Percentiles rank a stretch among this genome's conserved stretches.
Conservation (phyloP, 352 stramenopile genomes). For the Globisporangium radiosum region DNA sequence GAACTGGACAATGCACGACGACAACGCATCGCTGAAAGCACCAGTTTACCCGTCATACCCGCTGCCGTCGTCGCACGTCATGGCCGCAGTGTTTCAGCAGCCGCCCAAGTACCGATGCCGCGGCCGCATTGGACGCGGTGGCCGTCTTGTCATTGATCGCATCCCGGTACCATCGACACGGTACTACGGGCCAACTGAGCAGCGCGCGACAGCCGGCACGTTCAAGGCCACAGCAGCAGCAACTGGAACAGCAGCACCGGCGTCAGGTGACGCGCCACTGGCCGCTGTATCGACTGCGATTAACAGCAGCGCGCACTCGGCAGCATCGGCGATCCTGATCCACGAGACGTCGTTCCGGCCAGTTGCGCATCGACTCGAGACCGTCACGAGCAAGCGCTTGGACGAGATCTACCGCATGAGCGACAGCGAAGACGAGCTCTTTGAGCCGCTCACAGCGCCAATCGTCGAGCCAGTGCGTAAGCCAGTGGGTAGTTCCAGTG, state of each 20-base stretch:
- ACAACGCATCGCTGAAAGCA: conserved; percentile 1
- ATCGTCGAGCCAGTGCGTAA: conserved; percentile 53
- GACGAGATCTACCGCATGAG: conserved; percentile 84
- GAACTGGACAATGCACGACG: no score
- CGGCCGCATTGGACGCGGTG: conserved; percentile 63
- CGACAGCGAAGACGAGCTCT: conserved; percentile 73
- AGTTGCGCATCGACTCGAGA: conserved; percentile 35
- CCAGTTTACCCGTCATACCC: conserved; percentile 65
- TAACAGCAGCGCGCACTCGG: conserved; percentile 37
- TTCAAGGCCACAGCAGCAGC: conserved; percentile 1
- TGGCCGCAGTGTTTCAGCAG: conserved; percentile 64
- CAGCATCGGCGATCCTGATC: conserved; percentile 35
- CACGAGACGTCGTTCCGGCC: conserved; percentile 59
- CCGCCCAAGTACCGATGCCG: conserved; percentile 66
- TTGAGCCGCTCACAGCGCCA: conserved; percentile 52
- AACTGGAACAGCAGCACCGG: conserved; percentile 3
- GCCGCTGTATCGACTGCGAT: conserved; percentile 6
- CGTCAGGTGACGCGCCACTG: conserved; percentile 6
- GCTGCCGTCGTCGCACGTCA: conserved; percentile 44
- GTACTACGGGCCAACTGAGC: conserved; percentile 49
- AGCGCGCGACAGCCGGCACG: conserved; percentile 30
- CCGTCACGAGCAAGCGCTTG: conserved; percentile 46
- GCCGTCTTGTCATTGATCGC: conserved; percentile 67
- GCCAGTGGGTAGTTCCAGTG: conserved; percentile 8
- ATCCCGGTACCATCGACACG: conserved; percentile 47